These are phyloP conservation scores for Hondaea fermentalgiana DNA, from an alignment of 108 stramenopile genomes.

Conservation along the genomic window DNA sequence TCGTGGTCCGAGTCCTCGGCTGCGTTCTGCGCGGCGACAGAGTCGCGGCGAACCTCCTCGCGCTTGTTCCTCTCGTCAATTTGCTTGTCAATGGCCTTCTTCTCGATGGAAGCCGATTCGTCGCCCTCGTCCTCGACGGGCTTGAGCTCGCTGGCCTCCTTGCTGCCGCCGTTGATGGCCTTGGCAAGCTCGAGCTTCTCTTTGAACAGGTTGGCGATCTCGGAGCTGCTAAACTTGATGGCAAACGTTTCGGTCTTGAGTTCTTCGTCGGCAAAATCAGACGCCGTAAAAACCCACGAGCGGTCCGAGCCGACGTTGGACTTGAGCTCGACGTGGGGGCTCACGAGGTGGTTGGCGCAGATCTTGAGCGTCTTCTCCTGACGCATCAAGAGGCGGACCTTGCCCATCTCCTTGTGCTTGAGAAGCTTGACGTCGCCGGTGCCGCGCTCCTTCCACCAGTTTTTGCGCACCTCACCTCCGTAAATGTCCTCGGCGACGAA, in stretches of 20 bases:
- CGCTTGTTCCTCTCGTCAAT: not conserved
- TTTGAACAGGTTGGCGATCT: conserved; percentile 83
- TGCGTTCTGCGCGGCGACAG: not conserved
- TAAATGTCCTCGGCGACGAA: conserved; percentile 86
- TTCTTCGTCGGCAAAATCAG: conserved; percentile 83
- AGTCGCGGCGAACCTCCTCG: not conserved
- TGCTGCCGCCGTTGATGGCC: conserved; percentile 46
- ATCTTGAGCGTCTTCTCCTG: conserved; percentile 99
- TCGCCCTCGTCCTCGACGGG: not conserved
- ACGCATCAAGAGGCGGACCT: conserved; percentile 87
- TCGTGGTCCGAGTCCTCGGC: not conserved
- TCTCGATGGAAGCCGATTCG: not conserved
- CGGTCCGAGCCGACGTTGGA: conserved; percentile 88
- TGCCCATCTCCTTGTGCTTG: conserved; percentile 76
- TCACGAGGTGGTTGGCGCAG: conserved; percentile 89
- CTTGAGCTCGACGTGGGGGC: conserved; percentile 85
- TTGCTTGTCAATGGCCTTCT: not conserved
- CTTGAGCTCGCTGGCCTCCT: not conserved
- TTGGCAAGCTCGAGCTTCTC: conserved; percentile 70
- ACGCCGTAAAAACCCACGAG: conserved; percentile 95
- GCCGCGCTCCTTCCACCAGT: conserved; percentile 93
- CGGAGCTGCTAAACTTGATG: conserved; percentile 80
- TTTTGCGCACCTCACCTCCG: conserved; percentile 90
- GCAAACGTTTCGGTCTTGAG: conserved; percentile 90
- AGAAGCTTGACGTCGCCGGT: conserved; percentile 91